Base-by-base conservation (phyloP, 106 monocot genomes). In the Vanilla planifolia region DNA sequence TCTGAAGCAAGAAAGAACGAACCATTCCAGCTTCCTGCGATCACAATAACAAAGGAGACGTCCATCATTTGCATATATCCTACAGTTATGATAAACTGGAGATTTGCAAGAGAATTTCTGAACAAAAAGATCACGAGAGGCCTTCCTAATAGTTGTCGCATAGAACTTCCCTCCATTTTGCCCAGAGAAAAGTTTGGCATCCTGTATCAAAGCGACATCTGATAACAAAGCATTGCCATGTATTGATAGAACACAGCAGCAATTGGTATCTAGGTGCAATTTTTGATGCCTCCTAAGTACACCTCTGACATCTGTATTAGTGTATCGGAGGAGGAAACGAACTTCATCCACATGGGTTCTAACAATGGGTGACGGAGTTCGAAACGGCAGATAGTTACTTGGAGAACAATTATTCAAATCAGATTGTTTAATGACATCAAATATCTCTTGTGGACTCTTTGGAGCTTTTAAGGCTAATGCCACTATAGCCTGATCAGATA, bases 21-120 rank as follows among this genome's bases (percentile, higher is more conserved):
- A 96, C 95, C 90, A 96, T 35, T 96, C 90, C 59, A 96, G 68
- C 67, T 96, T 96, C 69, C 77, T 87, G 8, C 78, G 86, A 73
- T 96, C 95, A 81, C 91, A 90, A 66, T 91, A 91, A 63, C 95
- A 96, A 58, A 96, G 87, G 52, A 96, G 65, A 61, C 95, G 70
- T 20, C 95, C 95, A 87, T 96, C 95, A 70, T 61, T 87, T 26
- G 95, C 90, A 77, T 74, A 96, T 47, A 96, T 96, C 51, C 91
- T 86, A 51, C 87, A 96, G 57, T 96, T 96, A 59, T 96, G 87
- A 71, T 96, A 96, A 56, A 96, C 90, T 60, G 90, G 95, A 29
- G 90, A 75, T 71, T 96, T 96, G 69, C 95, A 96, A 7, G 95
- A 86, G 44, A 96, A 96, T 50, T 96, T 91, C 64, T 81, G 80